Percentiles rank a stretch among this genome's conserved stretches.
Conservation (phyloP, 768 basidiomycete species). For the Chalciporus chontae region DNA sequence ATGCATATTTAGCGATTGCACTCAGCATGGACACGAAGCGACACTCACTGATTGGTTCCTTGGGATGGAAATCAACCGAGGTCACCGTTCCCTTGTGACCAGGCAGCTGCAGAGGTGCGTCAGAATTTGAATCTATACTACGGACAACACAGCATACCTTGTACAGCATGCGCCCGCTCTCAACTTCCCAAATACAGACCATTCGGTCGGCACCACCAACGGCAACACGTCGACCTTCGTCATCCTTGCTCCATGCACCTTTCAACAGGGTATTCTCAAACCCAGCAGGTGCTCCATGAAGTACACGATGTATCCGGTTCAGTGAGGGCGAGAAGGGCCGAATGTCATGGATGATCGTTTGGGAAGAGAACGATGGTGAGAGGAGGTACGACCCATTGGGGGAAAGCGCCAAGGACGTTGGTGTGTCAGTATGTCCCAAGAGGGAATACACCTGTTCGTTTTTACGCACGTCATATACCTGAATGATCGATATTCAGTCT, state of each 20-base stretch:
- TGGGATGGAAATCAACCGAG: conserved; percentile 93
- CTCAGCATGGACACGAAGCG: background rate
- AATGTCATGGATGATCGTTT: conserved; percentile 86
- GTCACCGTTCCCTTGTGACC: conserved; percentile 98
- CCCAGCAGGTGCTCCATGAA: conserved; percentile 86
- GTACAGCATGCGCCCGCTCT: conserved; percentile 70
- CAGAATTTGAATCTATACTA: background rate
- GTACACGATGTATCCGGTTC: conserved; percentile 71
- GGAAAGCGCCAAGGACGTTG: conserved; percentile 88
- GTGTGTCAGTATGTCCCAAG: conserved; percentile 86
- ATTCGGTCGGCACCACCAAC: conserved; percentile 89
- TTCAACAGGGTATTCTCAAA: conserved; percentile 87
- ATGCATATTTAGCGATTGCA: conserved; percentile 5
- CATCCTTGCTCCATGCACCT: conserved; percentile 85
- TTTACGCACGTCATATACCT: conserved; percentile 92
- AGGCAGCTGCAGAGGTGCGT: conserved; percentile 56
- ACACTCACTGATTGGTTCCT: conserved; percentile 86
- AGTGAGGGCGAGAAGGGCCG: conserved; percentile 90
- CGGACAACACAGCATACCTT: conserved; percentile 48
- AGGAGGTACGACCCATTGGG: conserved; percentile 86
- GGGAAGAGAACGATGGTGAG: conserved; percentile 87
- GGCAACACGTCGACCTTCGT: conserved; percentile 76
- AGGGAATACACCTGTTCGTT: conserved; percentile 76
- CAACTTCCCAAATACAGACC: conserved; percentile 85
- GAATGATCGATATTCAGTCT: background rate